phyloP scores from a whole-genome alignment of 305 asterid genomes.

The Rubia tinctorum region DNA sequence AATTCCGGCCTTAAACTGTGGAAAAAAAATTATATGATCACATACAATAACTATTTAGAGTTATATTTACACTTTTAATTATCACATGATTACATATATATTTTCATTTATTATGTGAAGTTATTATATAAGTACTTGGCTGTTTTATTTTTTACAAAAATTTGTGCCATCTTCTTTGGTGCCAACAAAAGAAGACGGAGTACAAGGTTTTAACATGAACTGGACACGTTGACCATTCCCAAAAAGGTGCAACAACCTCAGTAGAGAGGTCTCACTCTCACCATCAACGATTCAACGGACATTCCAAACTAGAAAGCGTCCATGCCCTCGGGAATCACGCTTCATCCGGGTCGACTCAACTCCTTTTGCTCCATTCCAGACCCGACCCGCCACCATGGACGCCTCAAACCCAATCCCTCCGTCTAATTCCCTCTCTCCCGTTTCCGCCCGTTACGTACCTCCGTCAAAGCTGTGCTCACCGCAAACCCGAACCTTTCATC shows the following conservation, averaged over 20 bases:
- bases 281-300: not conserved
- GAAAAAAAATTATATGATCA: too few species aligned
- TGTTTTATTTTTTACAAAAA: too few species aligned
- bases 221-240: too few species aligned
- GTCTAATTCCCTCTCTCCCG: constrained; percentile 7
- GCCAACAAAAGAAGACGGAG: too few species aligned
- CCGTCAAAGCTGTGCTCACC: constrained; percentile 12
- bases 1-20: too few species aligned
- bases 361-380: not conserved
- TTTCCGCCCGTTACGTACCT: not conserved
- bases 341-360: constrained; percentile 15
- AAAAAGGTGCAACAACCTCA: not conserved
- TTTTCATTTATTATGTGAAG: too few species aligned
- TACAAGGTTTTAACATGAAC: too few species aligned
- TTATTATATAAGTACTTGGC: too few species aligned
- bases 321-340: constrained; percentile 12
- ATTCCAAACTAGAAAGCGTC: constrained; percentile 2
- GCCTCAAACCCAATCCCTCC: constrained; percentile 5
- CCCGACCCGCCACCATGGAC: constrained; percentile 2
- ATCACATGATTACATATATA: too few species aligned
- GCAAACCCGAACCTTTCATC: constrained; percentile 68
- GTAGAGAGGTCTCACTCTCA: not conserved
- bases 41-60: too few species aligned
- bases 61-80: too few species aligned
- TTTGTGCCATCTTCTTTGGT: too few species aligned